These are phyloP conservation scores for Geosmithia morbida DNA, from an alignment of 2,329 filamentous ascomycete species.

Conservation along the genomic window DNA sequence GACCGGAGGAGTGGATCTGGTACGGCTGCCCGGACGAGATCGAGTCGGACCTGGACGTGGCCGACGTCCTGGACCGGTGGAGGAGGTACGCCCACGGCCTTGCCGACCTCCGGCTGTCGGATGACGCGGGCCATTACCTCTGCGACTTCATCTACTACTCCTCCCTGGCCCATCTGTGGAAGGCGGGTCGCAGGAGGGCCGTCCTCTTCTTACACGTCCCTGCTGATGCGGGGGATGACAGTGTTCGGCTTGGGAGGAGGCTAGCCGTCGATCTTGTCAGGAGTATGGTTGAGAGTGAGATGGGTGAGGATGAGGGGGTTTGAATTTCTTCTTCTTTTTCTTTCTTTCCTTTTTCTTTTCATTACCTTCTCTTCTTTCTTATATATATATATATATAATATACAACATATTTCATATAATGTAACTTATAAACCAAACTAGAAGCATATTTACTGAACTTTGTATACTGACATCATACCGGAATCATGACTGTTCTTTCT, in stretches of 20 bases:
- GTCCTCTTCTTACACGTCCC: slow-evolving; percentile 65
- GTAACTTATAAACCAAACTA: too few relatives aligned
- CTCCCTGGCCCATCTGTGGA: slow-evolving; percentile 43
- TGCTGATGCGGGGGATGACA: slow-evolving; percentile 33
- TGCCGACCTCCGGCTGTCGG: slow-evolving; percentile 35
- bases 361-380: too few relatives aligned
- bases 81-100: slow-evolving; percentile 27
- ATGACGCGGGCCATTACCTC: slow-evolving; percentile 58
- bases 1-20: slow-evolving; percentile 33
- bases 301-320: slow-evolving; percentile 7
- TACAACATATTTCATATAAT: too few relatives aligned
- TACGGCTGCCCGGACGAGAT: slow-evolving; percentile 39
- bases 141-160: slow-evolving; percentile 71
- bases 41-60: slow-evolving; percentile 38
- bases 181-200: slow-evolving; percentile 27
- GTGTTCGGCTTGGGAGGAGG: slow-evolving; percentile 32
- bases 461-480: too few relatives aligned
- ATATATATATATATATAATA: too few relatives aligned
- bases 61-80: slow-evolving; percentile 44
- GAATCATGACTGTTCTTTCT: too few relatives aligned
- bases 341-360: too few relatives aligned
- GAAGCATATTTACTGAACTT: too few relatives aligned
- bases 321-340: too few relatives aligned
- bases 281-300: slow-evolving; percentile 38
- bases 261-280: slow-evolving; percentile 39